Conservation (phyloP, 805 yeast species). For the Pichia thaimueangensis region DNA sequence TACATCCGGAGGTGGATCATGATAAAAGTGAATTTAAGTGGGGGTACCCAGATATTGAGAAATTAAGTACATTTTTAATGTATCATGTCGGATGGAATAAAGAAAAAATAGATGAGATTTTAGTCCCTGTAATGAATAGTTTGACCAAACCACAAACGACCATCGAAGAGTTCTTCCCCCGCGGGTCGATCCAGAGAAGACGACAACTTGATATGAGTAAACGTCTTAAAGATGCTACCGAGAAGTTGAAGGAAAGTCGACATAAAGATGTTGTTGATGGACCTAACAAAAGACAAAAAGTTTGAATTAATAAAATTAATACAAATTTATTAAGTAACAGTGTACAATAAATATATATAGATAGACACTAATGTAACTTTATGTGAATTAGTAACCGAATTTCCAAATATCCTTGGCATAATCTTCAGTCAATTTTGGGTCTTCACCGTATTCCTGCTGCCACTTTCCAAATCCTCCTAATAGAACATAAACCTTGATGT, state of each 20-base stretch:
- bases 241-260: conserved; percentile 32
- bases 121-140: conserved; percentile 79
- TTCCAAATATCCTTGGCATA: conserved; percentile 40
- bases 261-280: conserved; percentile 4
- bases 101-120: conserved; percentile 68
- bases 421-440: conserved; percentile 54
- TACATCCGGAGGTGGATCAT: conserved; percentile 74
- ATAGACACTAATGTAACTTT: no score
- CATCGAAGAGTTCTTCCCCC: conserved; percentile 62
- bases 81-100: conserved; percentile 74
- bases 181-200: conserved; percentile 42
- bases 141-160: conserved; percentile 66
- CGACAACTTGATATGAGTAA: conserved; percentile 50
- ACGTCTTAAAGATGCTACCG: conserved; percentile 54
- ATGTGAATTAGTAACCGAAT: conserved; percentile 15
- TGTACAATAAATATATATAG: background rate
- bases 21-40: conserved; percentile 76
- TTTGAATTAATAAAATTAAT: background rate
- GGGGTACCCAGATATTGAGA: conserved; percentile 87
- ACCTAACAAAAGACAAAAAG: conserved; percentile 2
- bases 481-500: conserved; percentile 52
- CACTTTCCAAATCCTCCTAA: conserved; percentile 82
- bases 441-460: conserved; percentile 72
- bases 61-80: conserved; percentile 62
- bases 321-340: background rate